phyloP scores from a whole-genome alignment of 495 filamentous ascomycete species.

The Lepraria neglecta region DNA sequence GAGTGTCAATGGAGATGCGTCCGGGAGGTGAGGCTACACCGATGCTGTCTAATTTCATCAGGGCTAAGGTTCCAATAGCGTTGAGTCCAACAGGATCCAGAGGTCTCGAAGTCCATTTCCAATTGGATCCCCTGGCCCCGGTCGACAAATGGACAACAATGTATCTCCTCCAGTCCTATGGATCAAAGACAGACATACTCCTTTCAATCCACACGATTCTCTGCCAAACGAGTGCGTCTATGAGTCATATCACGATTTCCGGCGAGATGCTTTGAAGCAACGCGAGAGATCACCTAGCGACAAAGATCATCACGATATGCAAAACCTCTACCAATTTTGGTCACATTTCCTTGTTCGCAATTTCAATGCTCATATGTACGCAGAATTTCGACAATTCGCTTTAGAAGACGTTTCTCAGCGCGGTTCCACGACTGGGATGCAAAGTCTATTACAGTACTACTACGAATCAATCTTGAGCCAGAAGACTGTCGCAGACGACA shows the following conservation, averaged over 20 bases:
- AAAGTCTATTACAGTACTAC: slow-evolving; percentile 54
- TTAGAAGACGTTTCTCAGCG: slow-evolving; percentile 55
- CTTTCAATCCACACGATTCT: slow-evolving; percentile 31
- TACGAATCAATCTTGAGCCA: slow-evolving; percentile 46
- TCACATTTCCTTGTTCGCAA: slow-evolving; percentile 66
- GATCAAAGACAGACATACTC: slow-evolving; percentile 42
- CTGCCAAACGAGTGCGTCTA: slow-evolving; percentile 41
- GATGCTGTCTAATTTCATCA: slow-evolving; percentile 1
- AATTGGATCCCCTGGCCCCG: slow-evolving; percentile 20
- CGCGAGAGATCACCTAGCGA: slow-evolving; percentile 44
- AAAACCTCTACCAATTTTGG: slow-evolving; percentile 71
- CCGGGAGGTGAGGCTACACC: slow-evolving; percentile 32
- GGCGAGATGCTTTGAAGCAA: slow-evolving; percentile 51
- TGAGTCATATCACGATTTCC: slow-evolving; percentile 51
- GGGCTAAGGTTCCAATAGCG: slow-evolving; percentile 17
- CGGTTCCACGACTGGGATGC: slow-evolving; percentile 46
- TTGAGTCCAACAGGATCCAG: slow-evolving; percentile 17
- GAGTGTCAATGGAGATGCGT: slow-evolving; percentile 23
- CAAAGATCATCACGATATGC: slow-evolving; percentile 53
- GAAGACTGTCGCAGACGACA: slow-evolving; percentile 41
- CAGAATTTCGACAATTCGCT: slow-evolving; percentile 67
- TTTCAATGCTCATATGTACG: slow-evolving; percentile 75
- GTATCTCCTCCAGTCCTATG: slow-evolving; percentile 35
- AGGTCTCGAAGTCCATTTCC: slow-evolving; percentile 27
- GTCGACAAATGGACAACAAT: slow-evolving; percentile 16